Percentiles rank a stretch among this genome's conserved stretches.
Evolutionary conservation across 352 stramenopile genomes (phyloP).

Genomic region (Pythium brachiatum): DNA sequence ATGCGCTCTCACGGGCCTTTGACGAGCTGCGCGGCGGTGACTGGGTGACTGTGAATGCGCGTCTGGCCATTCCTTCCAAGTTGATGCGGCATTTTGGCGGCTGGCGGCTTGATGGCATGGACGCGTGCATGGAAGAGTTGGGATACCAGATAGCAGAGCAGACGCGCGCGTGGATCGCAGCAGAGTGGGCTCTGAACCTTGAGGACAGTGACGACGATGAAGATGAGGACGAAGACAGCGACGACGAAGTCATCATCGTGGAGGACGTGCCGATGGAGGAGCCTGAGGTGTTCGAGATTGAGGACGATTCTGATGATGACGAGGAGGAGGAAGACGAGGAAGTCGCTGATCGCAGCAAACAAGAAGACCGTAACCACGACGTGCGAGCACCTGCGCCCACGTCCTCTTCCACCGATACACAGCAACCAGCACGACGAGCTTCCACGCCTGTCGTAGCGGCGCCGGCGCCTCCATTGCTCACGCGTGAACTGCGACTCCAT

Average conservation of each 20-base stretch:
- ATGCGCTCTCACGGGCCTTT: constrained; percentile 37
- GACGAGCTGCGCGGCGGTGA: constrained; percentile 37
- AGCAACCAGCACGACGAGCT: neutral
- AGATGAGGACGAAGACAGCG: constrained; percentile 3
- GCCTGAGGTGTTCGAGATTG: constrained; percentile 11
- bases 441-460: neutral
- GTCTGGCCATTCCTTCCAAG: constrained; percentile 59
- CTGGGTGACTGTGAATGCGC: constrained; percentile 38
- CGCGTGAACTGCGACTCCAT: neutral
- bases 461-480: neutral
- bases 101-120: constrained; percentile 24
- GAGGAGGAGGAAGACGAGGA: constrained; percentile 2
- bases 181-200: neutral
- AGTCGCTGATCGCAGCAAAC: too few species aligned
- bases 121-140: constrained; percentile 35
- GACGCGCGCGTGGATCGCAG: constrained; percentile 52
- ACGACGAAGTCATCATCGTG: neutral
- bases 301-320: constrained; percentile 13
- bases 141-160: constrained; percentile 49
- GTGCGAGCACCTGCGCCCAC: too few species aligned
- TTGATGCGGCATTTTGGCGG: constrained; percentile 47
- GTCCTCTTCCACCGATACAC: too few species aligned
- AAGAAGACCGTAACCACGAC: neutral
- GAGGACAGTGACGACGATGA: neutral
- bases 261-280: neutral